phyloP scores from a whole-genome alignment of 306 rosid species.

The Begonia fuchsioides region DNA sequence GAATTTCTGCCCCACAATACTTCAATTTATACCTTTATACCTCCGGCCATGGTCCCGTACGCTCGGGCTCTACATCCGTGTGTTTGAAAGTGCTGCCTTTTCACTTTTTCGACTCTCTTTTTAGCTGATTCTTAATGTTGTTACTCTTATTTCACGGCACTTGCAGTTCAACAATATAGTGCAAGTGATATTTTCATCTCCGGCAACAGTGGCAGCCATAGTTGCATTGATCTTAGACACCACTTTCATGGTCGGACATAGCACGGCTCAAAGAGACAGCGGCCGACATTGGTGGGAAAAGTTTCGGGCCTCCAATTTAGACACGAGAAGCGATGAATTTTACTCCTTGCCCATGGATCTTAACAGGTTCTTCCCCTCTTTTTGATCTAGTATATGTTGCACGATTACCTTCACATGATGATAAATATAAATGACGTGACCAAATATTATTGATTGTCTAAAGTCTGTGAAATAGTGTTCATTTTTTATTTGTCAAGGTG shows the following conservation, averaged over 20 bases:
- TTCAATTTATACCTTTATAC: constrained; percentile 31
- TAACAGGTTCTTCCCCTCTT: constrained; percentile 60
- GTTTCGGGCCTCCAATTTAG: constrained; percentile 34
- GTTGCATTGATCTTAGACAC: constrained; percentile 49
- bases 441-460: too few relatives aligned
- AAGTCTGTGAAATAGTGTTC: too few relatives aligned
- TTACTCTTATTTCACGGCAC: too few relatives aligned
- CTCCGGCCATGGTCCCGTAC: constrained; percentile 53
- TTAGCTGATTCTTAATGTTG: background rate
- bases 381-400: constrained; percentile 13
- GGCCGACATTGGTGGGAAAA: constrained; percentile 88
- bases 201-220: constrained; percentile 55
- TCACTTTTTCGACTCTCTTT: too few relatives aligned
- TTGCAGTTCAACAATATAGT: constrained; percentile 59
- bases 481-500: too few relatives aligned
- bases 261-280: constrained; percentile 46
- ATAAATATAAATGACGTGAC: too few relatives aligned
- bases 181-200: constrained; percentile 66
- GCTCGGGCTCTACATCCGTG: constrained; percentile 44
- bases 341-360: constrained; percentile 56
- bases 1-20: constrained; percentile 67
- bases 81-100: constrained; percentile 6
- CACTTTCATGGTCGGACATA: constrained; percentile 27
- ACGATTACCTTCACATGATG: too few relatives aligned
- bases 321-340: constrained; percentile 52